These are phyloP conservation scores for Citrus glauca DNA, from an alignment of 345 rosid species.

Conservation along the genomic window DNA sequence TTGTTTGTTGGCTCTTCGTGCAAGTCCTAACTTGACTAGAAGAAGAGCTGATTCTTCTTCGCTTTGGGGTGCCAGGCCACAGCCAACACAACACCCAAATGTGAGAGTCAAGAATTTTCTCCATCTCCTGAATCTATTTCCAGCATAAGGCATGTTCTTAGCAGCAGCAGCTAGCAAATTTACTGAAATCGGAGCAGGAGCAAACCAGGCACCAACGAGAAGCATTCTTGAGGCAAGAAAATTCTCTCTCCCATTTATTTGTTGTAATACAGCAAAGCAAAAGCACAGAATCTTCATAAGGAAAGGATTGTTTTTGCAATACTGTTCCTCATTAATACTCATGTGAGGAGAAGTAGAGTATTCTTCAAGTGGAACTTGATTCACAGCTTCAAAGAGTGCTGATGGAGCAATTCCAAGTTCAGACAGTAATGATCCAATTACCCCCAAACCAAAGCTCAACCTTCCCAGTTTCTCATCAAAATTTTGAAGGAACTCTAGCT, in stretches of 20 bases:
- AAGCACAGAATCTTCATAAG: constrained; percentile 56
- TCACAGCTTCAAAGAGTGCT: constrained; percentile 68
- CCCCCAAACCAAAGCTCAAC: constrained; percentile 69
- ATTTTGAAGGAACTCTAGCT: constrained; percentile 55
- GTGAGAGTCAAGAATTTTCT: constrained; percentile 47
- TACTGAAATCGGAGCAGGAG: constrained; percentile 61
- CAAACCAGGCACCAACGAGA: constrained; percentile 88
- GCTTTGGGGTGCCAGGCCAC: constrained; percentile 62
- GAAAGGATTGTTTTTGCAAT: constrained; percentile 69
- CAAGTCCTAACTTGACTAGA: constrained; percentile 72
- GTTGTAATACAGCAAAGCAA: constrained; percentile 58
- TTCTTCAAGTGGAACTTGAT: constrained; percentile 55
- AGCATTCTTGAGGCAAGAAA: constrained; percentile 70
- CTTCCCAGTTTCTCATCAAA: constrained; percentile 74
- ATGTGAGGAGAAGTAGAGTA: constrained; percentile 35
- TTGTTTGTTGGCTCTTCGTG: constrained; percentile 50
- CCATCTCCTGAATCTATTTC: constrained; percentile 60
- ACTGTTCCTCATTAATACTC: constrained; percentile 52
- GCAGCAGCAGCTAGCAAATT: constrained; percentile 66
- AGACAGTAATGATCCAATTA: constrained; percentile 71
- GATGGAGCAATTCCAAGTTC: constrained; percentile 72
- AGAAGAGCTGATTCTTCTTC: constrained; percentile 78
- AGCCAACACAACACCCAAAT: constrained; percentile 59
- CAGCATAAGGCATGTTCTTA: constrained; percentile 50
- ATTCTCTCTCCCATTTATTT: constrained; percentile 57